These are phyloP conservation scores for Spergularia bocconei DNA, from an alignment of 148 eudicot species.

Conservation along the genomic window DNA sequence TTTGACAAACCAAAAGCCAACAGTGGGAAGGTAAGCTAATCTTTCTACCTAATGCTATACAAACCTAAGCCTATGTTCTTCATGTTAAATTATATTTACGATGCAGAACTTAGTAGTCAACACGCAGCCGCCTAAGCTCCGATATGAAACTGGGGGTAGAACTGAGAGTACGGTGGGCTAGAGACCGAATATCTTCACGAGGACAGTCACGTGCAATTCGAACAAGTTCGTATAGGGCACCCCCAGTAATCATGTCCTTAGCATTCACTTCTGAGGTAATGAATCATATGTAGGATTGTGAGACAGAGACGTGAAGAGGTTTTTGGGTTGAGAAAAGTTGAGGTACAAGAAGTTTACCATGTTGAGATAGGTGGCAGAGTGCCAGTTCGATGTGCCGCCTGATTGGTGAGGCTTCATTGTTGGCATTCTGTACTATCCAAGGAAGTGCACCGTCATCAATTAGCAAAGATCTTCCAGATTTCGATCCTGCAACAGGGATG, in stretches of 20 bases:
- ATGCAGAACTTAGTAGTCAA: constrained; percentile 38
- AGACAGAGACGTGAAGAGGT: background rate
- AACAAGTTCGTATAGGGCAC: constrained; percentile 91
- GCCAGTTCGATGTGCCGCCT: constrained; percentile 91
- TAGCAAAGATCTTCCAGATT: constrained; percentile 64
- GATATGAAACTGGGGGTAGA: constrained; percentile 65
- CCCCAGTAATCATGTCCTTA: constrained; percentile 75
- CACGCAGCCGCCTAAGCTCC: constrained; percentile 61
- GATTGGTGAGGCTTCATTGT: constrained; percentile 78
- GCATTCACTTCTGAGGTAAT: constrained; percentile 19
- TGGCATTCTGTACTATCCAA: constrained; percentile 90
- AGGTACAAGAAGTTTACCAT: constrained; percentile 45
- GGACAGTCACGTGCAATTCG: constrained; percentile 80
- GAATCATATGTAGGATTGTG: background rate
- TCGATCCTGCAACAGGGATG: constrained; percentile 43
- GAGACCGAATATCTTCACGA: constrained; percentile 73
- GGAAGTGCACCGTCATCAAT: constrained; percentile 83
- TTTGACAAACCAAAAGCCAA: constrained; percentile 11
- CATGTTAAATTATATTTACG: constrained; percentile 12
- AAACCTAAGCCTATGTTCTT: constrained; percentile 17
- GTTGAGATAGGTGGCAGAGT: constrained; percentile 87
- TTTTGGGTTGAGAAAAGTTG: background rate
- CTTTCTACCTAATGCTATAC: constrained; percentile 18
- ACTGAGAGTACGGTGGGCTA: constrained; percentile 64
- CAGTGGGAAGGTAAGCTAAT: background rate